A percentile compares a stretch with the other conserved stretches of the same genome.
These are phyloP conservation scores for Podila verticillata DNA, from an alignment of 192 early-diverging fungal species.

Conservation along the genomic window DNA sequence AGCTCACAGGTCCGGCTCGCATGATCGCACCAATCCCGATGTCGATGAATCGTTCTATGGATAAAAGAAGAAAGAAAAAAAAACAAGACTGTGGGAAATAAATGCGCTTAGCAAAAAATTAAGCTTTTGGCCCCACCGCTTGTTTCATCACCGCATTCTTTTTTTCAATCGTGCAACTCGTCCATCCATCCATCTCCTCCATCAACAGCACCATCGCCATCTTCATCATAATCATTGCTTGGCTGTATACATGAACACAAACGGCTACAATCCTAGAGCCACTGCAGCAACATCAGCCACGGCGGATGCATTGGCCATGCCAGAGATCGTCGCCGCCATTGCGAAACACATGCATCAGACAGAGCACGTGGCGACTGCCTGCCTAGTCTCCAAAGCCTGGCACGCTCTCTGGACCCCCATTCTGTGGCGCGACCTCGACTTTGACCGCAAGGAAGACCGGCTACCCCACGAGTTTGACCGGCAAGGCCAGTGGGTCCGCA, in stretches of 20 bases:
- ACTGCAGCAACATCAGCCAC: not conserved
- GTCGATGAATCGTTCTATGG: too few species aligned
- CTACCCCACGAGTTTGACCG: not conserved
- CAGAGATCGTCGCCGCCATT: conserved; percentile 3
- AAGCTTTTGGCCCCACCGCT: not conserved
- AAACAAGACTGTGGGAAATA: too few species aligned
- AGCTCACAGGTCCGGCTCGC: too few species aligned
- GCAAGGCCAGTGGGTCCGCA: not conserved
- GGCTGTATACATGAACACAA: too few species aligned
- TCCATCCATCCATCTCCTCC: not conserved
- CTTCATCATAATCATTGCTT: too few species aligned
- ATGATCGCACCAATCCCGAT: too few species aligned
- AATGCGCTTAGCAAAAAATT: too few species aligned
- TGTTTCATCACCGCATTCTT: not conserved
- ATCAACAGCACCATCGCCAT: not conserved
- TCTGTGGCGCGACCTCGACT: not conserved
- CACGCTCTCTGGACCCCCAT: not conserved
- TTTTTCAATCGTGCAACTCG: too few species aligned
- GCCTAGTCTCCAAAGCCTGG: conserved; percentile 8
- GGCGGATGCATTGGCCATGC: conserved; percentile 2
- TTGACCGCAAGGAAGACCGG: not conserved
- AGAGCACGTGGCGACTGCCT: not conserved
- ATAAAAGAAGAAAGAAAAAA: too few species aligned
- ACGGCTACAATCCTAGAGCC: not conserved
- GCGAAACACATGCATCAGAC: not conserved